Percentiles rank a stretch among this genome's conserved stretches.
Evolutionary conservation across 441 rosid genomes (phyloP).

Genomic region (Daphne laureola): DNA sequence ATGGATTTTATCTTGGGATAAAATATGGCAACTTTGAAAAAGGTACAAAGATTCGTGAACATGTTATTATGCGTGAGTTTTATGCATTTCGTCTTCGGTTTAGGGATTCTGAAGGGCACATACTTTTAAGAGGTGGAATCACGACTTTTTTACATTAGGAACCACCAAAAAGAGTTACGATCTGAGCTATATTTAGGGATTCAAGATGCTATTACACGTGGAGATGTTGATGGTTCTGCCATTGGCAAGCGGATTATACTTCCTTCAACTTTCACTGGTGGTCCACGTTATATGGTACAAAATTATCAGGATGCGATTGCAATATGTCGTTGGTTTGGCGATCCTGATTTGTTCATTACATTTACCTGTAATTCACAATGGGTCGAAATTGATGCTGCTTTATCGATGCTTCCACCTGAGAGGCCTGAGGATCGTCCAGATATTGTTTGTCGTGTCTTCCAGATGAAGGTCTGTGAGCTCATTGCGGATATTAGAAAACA

Average conservation of each 20-base stretch:
- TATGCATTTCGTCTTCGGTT: neutral
- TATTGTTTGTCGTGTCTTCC: slow-evolving; percentile 10
- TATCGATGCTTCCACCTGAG: too few relatives aligned
- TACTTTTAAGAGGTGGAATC: neutral
- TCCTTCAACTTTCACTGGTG: neutral
- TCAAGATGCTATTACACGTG: neutral
- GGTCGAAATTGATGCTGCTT: too few relatives aligned
- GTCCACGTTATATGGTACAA: neutral
- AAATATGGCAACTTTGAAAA: neutral
- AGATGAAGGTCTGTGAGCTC: slow-evolving; percentile 6
- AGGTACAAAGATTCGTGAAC: neutral
- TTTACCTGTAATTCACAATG: too few relatives aligned
- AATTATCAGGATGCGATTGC: neutral
- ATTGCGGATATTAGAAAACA: neutral
- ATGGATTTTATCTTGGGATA: neutral
- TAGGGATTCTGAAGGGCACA: neutral
- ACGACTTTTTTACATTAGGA: neutral
- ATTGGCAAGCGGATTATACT: neutral
- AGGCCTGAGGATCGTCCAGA: neutral
- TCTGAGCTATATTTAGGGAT: neutral
- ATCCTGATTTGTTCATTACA: neutral
- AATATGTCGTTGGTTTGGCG: neutral
- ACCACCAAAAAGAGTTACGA: neutral
- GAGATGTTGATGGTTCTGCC: too few relatives aligned
- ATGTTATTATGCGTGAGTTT: neutral